Base-by-base conservation (phyloP, 2,329 filamentous ascomycete genomes). In the Ramularia collo-cygni region DNA sequence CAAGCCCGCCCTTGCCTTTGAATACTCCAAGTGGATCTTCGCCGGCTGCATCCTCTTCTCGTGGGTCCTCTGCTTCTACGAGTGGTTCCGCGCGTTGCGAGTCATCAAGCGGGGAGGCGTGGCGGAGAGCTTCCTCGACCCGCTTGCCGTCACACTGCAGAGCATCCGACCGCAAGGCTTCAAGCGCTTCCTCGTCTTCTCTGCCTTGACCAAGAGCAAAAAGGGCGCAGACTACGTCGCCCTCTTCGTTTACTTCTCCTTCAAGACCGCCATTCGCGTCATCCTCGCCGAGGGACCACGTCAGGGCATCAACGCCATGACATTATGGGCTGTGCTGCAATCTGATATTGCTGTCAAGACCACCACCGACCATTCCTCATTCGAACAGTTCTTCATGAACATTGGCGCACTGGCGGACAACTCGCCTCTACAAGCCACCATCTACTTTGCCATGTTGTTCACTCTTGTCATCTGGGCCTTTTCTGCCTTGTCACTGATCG, bases 21-120 rank as follows among this genome's bases (percentile, higher is more conserved):
- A 77, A 35, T 76, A 90, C 38, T 84, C 87, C 9, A 93, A 92
- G 67, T 95, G 89, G 88, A 89, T 98, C 61, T 98, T 96, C 61
- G 83, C 86, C 18, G 77, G 79, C 40, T 95, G 89, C 62, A 96
- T 98, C 59, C 83, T 96, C 48, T 72, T 92, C 26, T 96, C 89
- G 8, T 89, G 90, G 62, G 68, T 87, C 49, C 85, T 96, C 51
- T 74, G 93, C 18, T 71, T 68, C 12, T 92, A 83, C 56, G 85
- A 94, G 63, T 87, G 85, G 68, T 59, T 93, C 34, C 78, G 84
- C 38, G 88, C 90, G 17, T 67, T 83, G 46, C 79, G 82, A 32
- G 85, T 93, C 36, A 93, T 96, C 62, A 80, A 73, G 52, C 78
- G 86, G 42, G 85, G 85, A 40, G 88, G 89, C 49, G 83, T 96